phyloP scores from a whole-genome alignment of 441 rosid species.

The Dalechampia spathulata region DNA sequence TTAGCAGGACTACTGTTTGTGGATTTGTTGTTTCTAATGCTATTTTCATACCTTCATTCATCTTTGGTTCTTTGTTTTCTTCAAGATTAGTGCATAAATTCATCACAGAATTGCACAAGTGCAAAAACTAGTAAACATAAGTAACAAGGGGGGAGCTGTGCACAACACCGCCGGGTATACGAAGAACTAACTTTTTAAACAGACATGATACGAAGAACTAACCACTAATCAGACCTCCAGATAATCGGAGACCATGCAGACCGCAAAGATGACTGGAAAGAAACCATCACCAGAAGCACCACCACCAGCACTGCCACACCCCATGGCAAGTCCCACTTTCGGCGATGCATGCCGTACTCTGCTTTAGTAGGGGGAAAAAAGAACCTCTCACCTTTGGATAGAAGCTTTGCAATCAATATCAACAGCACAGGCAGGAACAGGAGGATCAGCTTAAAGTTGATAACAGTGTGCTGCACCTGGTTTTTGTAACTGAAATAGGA shows the following conservation, averaged over 20 bases:
- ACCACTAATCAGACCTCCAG: conserved; percentile 21
- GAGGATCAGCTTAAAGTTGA: conserved; percentile 45
- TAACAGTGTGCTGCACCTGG: conserved; percentile 30
- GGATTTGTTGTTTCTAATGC: not conserved
- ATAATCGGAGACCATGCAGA: conserved; percentile 49
- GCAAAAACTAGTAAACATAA: too few species aligned
- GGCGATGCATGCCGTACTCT: conserved; percentile 10
- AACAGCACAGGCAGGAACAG: conserved; percentile 52
- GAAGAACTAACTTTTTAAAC: too few species aligned
- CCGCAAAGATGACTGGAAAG: conserved; percentile 55
- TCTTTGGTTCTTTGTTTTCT: too few species aligned
- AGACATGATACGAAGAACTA: not conserved
- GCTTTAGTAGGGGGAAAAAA: conserved; percentile 28
- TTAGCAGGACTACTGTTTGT: not conserved
- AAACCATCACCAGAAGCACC: conserved; percentile 48
- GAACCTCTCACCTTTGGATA: conserved; percentile 22
- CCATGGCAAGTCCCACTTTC: conserved; percentile 47
- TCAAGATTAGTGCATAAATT: too few species aligned
- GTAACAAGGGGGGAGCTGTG: too few species aligned
- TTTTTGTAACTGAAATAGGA: conserved; percentile 39
- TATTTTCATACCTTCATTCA: too few species aligned
- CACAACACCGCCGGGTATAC: too few species aligned
- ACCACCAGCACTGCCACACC: conserved; percentile 36
- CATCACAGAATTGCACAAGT: too few species aligned
- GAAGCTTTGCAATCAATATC: conserved; percentile 31